Conservation (phyloP, 2,329 filamentous ascomycete genomes). For the Alternaria triticina region DNA sequence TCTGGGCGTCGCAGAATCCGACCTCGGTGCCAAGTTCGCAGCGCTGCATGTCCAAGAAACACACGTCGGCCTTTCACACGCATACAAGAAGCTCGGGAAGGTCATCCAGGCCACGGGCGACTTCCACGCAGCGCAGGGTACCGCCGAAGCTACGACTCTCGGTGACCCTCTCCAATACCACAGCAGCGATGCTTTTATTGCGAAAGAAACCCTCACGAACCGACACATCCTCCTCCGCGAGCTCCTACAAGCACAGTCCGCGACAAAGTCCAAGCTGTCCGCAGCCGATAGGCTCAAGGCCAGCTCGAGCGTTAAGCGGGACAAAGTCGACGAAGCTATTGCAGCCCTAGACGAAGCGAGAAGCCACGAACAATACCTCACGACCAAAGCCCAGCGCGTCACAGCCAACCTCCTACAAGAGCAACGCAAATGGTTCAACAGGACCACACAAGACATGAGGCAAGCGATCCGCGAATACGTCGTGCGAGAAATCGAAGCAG, state of each 20-base stretch:
- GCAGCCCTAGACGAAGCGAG: conserved; percentile 85
- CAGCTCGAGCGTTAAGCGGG: conserved; percentile 82
- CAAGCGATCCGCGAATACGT: conserved; percentile 89
- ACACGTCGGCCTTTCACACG: conserved; percentile 84
- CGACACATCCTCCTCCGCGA: conserved; percentile 95
- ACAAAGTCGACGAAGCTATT: conserved; percentile 99
- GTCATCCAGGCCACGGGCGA: conserved; percentile 92
- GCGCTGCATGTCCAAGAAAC: conserved; percentile 89
- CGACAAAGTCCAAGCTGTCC: conserved; percentile 79
- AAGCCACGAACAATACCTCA: conserved; percentile 79
- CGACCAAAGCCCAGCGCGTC: conserved; percentile 85
- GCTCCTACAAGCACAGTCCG: conserved; percentile 87
- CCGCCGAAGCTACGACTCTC: conserved; percentile 92
- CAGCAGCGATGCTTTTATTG: conserved; percentile 93
- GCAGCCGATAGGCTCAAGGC: conserved; percentile 89
- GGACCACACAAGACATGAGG: conserved; percentile 84
- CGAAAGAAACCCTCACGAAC: conserved; percentile 97
- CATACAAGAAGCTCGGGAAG: conserved; percentile 94
- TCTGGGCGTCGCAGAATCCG: conserved; percentile 87
- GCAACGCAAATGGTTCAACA: conserved; percentile 86
- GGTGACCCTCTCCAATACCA: conserved; percentile 95
- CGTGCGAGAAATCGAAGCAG: conserved; percentile 91
- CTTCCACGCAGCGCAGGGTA: conserved; percentile 94
- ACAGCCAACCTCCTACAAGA: conserved; percentile 88
- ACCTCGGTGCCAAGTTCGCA: conserved; percentile 89